phyloP scores from a whole-genome alignment of 179 eudicot species.

The Camellia oleifera region DNA sequence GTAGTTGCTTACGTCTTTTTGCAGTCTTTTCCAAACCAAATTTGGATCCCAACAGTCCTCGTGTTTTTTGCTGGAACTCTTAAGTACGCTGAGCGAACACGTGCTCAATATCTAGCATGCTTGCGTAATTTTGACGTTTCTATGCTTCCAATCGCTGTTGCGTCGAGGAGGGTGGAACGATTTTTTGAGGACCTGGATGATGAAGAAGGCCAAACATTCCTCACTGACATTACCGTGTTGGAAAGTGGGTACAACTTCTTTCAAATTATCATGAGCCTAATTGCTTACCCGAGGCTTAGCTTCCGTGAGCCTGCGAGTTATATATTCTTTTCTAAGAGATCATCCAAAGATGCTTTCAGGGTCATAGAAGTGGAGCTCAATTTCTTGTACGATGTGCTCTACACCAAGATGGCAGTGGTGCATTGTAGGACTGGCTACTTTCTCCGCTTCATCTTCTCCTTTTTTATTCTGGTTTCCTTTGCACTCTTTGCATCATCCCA shows the following conservation, averaged over 20 bases:
- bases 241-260: conserved; percentile 10
- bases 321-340: not conserved
- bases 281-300: conserved; percentile 25
- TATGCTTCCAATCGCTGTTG: not conserved
- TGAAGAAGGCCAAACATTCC: not conserved
- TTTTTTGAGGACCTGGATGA: no score
- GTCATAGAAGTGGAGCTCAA: conserved; percentile 29
- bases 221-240: not conserved
- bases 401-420: conserved; percentile 25
- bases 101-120: conserved; percentile 28
- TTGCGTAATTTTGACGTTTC: conserved; percentile 13
- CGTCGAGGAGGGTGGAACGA: not conserved
- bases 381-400: conserved; percentile 30
- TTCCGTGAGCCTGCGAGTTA: conserved; percentile 20
- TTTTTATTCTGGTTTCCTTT: conserved; percentile 7
- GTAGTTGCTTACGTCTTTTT: conserved; percentile 26
- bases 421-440: conserved; percentile 6
- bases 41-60: conserved; percentile 26
- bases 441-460: conserved; percentile 3
- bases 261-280: conserved; percentile 19
- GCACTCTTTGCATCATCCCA: not conserved
- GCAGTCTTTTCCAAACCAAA: conserved; percentile 9
- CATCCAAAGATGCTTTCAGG: conserved; percentile 7
- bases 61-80: conserved; percentile 26
- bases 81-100: conserved; percentile 29